Evolutionary conservation across 176 grass and related monocot genomes (phyloP).

Genomic region (Triticum monococcum): DNA sequence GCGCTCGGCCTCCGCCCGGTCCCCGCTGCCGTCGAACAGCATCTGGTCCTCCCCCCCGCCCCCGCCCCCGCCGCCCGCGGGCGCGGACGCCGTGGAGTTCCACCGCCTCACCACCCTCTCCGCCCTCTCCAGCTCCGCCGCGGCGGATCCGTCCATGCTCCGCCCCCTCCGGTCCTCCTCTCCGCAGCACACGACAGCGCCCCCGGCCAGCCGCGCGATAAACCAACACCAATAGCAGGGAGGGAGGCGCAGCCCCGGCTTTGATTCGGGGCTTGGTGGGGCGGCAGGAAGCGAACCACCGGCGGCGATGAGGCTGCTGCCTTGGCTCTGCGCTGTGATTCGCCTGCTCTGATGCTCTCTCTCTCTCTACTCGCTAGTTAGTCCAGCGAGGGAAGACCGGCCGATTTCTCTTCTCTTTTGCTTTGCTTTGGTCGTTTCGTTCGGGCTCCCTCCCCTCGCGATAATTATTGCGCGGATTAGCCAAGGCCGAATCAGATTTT

Average conservation of each 20-base stretch:
- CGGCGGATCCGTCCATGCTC: slow-evolving; percentile 63
- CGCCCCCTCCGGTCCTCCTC: neutral
- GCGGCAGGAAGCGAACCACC: neutral
- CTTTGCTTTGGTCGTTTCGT: neutral
- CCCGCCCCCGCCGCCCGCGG: slow-evolving; percentile 23
- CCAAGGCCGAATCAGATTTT: neutral
- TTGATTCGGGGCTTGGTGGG: neutral
- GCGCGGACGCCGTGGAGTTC: slow-evolving; percentile 41
- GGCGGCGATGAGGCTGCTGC: neutral
- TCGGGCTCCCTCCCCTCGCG: neutral
- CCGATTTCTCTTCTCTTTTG: slow-evolving; percentile 3
- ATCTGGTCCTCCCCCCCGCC: slow-evolving; percentile 36
- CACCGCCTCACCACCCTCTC: slow-evolving; percentile 66
- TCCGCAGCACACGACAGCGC: too few relatives aligned
- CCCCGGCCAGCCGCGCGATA: neutral
- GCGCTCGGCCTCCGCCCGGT: slow-evolving; percentile 48
- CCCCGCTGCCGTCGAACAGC: slow-evolving; percentile 43
- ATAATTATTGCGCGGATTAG: slow-evolving; percentile 10
- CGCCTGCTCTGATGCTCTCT: neutral
- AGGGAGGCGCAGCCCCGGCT: neutral
- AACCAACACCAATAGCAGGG: neutral
- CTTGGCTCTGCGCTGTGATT: neutral
- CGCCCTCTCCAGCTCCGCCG: slow-evolving; percentile 55
- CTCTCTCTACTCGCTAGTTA: neutral
- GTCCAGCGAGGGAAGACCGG: neutral